phyloP scores from a whole-genome alignment of 441 rosid species.

The Syzygium malaccense region DNA sequence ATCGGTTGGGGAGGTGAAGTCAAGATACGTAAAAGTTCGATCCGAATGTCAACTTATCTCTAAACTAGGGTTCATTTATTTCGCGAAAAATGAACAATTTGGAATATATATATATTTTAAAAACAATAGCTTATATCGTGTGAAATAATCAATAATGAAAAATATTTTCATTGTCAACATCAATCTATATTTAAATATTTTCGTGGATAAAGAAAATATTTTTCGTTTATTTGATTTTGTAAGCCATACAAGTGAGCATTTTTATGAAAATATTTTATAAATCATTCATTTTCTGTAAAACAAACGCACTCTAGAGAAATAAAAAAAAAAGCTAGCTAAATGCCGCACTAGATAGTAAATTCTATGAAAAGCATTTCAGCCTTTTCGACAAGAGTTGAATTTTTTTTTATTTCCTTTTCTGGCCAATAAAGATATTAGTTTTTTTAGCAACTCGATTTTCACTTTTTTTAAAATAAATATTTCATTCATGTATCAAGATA shows the following conservation, averaged over 20 bases:
- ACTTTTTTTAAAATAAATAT: too few species aligned
- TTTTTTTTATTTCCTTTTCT: neutral
- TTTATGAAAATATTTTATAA: neutral
- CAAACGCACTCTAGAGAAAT: neutral
- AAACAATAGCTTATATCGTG: neutral
- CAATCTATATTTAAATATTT: neutral
- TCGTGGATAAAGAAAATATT: neutral
- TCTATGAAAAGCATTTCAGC: neutral
- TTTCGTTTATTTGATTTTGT: neutral
- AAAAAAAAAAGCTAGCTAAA: neutral
- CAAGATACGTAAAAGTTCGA: neutral
- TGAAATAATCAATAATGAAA: neutral
- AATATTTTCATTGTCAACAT: neutral
- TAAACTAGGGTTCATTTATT: neutral
- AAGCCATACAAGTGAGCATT: fast-evolving
- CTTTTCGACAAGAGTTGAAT: neutral
- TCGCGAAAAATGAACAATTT: neutral
- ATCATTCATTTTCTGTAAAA: neutral
- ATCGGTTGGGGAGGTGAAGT: neutral
- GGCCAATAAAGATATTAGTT: neutral
- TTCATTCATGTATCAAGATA: too few species aligned
- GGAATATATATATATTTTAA: neutral
- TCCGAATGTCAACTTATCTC: fast-evolving
- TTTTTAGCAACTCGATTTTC: neutral
- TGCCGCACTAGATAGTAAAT: neutral